Percentiles rank a stretch among this genome's conserved stretches.
These are phyloP conservation scores for Metschnikowia kofuensis DNA, from an alignment of 805 yeast genomes.

Conservation along the genomic window DNA sequence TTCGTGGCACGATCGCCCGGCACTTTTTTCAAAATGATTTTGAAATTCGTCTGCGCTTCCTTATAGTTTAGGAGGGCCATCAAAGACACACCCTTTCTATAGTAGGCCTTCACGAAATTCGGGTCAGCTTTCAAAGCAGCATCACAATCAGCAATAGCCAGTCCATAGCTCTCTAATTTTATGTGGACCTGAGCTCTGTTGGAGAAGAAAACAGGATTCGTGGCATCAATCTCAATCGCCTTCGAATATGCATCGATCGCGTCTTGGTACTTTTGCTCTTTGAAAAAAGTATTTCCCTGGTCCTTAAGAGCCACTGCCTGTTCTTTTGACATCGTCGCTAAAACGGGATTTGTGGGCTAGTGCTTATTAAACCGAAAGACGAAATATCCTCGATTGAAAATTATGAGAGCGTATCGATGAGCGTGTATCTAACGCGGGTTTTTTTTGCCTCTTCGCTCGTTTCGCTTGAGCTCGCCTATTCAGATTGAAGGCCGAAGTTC, in stretches of 20 bases:
- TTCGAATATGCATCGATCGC: slow-evolving; percentile 72
- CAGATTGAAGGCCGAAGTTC: background rate
- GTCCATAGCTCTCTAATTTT: slow-evolving; percentile 81
- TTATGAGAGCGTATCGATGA: background rate
- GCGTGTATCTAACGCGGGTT: background rate
- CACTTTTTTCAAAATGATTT: slow-evolving; percentile 53
- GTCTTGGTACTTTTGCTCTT: slow-evolving; percentile 55
- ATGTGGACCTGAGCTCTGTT: slow-evolving; percentile 90
- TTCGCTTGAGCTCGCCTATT: background rate
- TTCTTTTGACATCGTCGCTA: slow-evolving; percentile 18
- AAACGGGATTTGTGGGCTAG: too few species aligned
- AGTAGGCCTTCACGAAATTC: slow-evolving; percentile 72
- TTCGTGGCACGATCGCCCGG: slow-evolving; percentile 72
- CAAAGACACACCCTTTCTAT: slow-evolving; percentile 80
- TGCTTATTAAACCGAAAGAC: too few species aligned
- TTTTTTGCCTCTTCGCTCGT: background rate
- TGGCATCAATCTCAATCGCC: slow-evolving; percentile 65
- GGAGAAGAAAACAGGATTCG: slow-evolving; percentile 65
- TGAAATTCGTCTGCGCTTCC: slow-evolving; percentile 70
- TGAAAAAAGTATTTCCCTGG: slow-evolving; percentile 71
- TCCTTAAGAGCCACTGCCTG: slow-evolving; percentile 55
- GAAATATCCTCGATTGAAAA: background rate
- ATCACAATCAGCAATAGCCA: slow-evolving; percentile 77
- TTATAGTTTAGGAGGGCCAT: slow-evolving; percentile 74
- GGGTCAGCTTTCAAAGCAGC: slow-evolving; percentile 67